Conservation (phyloP, 495 filamentous ascomycete genomes). For the Penicillium atrosanguineum region DNA sequence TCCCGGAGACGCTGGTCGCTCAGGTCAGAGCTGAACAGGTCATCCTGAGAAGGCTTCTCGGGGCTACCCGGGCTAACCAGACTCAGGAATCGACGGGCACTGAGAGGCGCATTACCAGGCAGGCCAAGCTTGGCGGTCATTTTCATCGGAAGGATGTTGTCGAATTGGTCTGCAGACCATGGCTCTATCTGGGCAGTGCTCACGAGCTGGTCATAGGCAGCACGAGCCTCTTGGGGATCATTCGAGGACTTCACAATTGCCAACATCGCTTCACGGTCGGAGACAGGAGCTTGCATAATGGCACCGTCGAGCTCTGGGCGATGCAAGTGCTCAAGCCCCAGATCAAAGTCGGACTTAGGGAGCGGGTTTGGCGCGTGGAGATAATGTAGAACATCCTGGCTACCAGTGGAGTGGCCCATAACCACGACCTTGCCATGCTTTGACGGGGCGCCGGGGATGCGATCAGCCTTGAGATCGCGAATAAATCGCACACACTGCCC, state of each 20-base stretch:
- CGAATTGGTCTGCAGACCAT: constrained; percentile 43
- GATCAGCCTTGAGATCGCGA: constrained; percentile 32
- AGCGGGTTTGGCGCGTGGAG: constrained; percentile 42
- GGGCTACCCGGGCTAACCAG: constrained; percentile 57
- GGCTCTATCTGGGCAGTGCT: constrained; percentile 43
- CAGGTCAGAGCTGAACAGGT: constrained; percentile 84
- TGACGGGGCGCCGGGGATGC: constrained; percentile 25
- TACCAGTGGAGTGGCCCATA: constrained; percentile 86
- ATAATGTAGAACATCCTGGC: constrained; percentile 84
- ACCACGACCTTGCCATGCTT: constrained; percentile 65
- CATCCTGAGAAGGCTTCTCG: constrained; percentile 67
- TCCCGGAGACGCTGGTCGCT: constrained; percentile 51
- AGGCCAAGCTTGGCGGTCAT: constrained; percentile 45
- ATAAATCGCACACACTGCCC: constrained; percentile 70
- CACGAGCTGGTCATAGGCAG: constrained; percentile 50
- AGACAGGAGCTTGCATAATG: constrained; percentile 79
- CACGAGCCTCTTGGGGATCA: constrained; percentile 27
- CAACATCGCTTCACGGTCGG: constrained; percentile 69
- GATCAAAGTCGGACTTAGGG: constrained; percentile 20
- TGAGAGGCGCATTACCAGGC: constrained; percentile 55
- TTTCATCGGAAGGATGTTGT: constrained; percentile 57
- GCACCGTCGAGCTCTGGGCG: constrained; percentile 66
- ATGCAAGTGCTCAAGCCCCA: constrained; percentile 21
- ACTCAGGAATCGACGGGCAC: constrained; percentile 58
- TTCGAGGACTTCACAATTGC: constrained; percentile 17